phyloP scores from a whole-genome alignment of 139 green algal species.

The Desmodesmus armatus region DNA sequence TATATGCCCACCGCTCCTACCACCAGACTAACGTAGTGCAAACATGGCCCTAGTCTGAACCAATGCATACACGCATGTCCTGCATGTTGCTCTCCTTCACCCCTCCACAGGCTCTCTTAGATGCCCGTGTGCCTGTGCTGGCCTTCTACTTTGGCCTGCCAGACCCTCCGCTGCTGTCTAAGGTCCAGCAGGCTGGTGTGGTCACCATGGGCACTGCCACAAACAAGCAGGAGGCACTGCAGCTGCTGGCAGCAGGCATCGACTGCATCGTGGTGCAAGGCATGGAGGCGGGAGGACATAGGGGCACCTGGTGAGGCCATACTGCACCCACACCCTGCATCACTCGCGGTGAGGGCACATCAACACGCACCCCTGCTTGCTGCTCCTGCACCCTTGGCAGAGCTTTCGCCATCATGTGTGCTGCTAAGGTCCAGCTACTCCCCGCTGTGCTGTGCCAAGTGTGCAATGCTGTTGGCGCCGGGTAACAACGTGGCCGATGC shows the following conservation, averaged over 20 bases:
- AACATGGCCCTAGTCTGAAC: not conserved
- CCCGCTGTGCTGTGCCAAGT: no score
- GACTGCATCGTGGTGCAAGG: slow-evolving; percentile 18
- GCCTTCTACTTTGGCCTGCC: slow-evolving; percentile 31
- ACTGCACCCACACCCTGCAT: not conserved
- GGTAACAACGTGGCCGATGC: no score
- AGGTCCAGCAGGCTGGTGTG: not conserved
- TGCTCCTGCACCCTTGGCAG: no score
- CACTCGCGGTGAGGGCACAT: no score
- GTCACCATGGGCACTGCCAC: slow-evolving; percentile 28
- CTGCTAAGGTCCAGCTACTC: no score
- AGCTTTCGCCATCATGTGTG: no score
- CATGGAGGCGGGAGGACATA: slow-evolving; percentile 11
- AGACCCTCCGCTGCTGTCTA: not conserved
- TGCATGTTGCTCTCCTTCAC: not conserved
- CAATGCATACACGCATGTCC: not conserved
- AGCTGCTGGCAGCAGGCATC: slow-evolving; percentile 29
- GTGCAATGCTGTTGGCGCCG: no score
- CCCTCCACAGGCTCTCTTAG: not conserved
- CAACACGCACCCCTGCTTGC: no score
- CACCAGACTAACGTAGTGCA: no score
- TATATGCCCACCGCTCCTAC: no score
- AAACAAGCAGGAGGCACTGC: not conserved
- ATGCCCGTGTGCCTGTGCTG: not conserved
- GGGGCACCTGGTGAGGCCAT: not conserved